phyloP scores from a whole-genome alignment of 768 basidiomycete genomes.

The Dacryopinax primogenitus region DNA sequence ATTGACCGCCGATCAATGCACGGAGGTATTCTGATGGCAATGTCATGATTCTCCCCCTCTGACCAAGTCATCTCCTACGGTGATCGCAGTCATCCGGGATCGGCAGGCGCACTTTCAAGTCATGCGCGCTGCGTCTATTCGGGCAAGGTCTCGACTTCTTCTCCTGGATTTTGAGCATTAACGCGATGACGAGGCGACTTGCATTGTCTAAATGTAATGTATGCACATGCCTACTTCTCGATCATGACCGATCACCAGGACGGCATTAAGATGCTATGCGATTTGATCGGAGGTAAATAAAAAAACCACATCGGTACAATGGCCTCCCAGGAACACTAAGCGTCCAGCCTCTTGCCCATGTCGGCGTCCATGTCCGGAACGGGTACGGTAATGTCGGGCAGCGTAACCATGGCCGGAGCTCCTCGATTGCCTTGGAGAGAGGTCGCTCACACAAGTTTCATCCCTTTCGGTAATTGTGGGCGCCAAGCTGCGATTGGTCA shows the following conservation, averaged over 20 bases:
- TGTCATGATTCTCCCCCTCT: background rate
- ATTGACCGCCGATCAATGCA: background rate
- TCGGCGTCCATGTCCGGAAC: background rate
- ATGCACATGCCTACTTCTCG: background rate
- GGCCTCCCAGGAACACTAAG: background rate
- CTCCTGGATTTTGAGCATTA: background rate
- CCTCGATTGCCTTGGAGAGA: too few relatives aligned
- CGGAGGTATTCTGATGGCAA: background rate
- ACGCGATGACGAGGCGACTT: background rate
- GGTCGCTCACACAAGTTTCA: background rate
- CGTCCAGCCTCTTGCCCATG: background rate
- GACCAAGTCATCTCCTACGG: background rate
- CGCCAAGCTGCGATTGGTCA: background rate
- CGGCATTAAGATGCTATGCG: background rate
- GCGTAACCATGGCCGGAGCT: background rate
- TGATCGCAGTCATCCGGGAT: conserved; percentile 6
- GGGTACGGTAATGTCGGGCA: background rate
- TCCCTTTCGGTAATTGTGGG: background rate
- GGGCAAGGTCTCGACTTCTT: background rate
- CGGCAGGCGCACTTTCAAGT: background rate
- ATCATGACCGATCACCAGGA: background rate
- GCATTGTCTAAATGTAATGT: background rate
- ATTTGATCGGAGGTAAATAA: background rate
- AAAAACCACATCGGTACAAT: background rate
- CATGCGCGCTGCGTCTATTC: background rate